Percentiles rank a stretch among this genome's conserved stretches.
Evolutionary conservation across 129 eudicot genomes (phyloP).

Genomic region (Flaveria sonorensis): DNA sequence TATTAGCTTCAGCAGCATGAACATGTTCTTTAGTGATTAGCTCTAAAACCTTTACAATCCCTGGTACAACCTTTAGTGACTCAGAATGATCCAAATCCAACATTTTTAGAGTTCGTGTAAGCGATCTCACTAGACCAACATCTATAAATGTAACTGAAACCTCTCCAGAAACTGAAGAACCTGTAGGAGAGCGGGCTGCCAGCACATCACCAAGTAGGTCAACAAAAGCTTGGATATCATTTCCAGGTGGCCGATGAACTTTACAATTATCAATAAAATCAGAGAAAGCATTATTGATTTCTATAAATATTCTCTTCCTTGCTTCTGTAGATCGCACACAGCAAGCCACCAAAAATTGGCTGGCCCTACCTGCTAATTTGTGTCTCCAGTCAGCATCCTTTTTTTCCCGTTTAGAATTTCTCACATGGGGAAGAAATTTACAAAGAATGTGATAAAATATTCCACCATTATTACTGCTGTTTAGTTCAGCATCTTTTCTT

Average conservation of each 20-base stretch:
- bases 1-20: conserved; percentile 68
- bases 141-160: conserved; percentile 91
- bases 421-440: conserved; percentile 69
- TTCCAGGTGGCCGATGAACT: conserved; percentile 68
- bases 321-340: conserved; percentile 96
- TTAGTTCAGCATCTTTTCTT: conserved; percentile 82
- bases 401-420: conserved; percentile 57
- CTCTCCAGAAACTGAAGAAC: conserved; percentile 78
- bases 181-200: conserved; percentile 85
- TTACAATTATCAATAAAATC: conserved; percentile 70
- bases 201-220: conserved; percentile 84
- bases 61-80: conserved; percentile 75
- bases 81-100: conserved; percentile 83
- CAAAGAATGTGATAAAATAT: conserved; percentile 83
- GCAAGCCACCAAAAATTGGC: conserved; percentile 88
- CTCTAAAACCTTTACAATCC: conserved; percentile 83
- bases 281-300: conserved; percentile 55
- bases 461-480: conserved; percentile 65
- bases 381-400: conserved; percentile 95
- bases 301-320: conserved; percentile 72
- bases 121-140: conserved; percentile 72
- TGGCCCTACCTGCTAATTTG: conserved; percentile 72
- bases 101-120: conserved; percentile 72
- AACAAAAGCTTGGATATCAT: conserved; percentile 62
- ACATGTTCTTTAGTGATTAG: conserved; percentile 87